Percentiles rank a stretch among this genome's conserved stretches.
Evolutionary conservation across 2,329 filamentous ascomycete genomes (phyloP).

Genomic region (Diaporthe sp.): DNA sequence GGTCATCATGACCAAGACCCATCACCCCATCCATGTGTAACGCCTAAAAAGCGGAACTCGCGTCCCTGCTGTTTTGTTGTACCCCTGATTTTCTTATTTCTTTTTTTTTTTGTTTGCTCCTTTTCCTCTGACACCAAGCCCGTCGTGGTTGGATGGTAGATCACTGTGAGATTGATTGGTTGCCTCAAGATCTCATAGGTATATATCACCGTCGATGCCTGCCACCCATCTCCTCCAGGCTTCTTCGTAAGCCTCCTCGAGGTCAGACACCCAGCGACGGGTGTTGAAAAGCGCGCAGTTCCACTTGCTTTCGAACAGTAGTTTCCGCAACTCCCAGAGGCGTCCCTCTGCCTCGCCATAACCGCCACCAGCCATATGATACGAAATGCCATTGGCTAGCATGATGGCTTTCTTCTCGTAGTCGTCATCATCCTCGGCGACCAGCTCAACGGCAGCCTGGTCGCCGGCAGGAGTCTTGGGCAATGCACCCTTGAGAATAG

Average conservation of each 20-base stretch:
- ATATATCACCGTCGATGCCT: constrained; percentile 93
- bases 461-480: constrained; percentile 79
- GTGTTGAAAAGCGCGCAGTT: constrained; percentile 92
- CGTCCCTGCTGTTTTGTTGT: constrained; percentile 31
- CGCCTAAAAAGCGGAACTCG: constrained; percentile 36
- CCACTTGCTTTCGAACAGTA: constrained; percentile 89
- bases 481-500: constrained; percentile 90
- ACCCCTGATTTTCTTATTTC: background rate
- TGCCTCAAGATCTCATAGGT: constrained; percentile 64
- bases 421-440: constrained; percentile 81
- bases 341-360: constrained; percentile 74
- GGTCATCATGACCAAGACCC: constrained; percentile 3
- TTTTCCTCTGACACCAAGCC: background rate
- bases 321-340: constrained; percentile 81
- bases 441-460: constrained; percentile 79
- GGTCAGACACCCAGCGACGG: constrained; percentile 87
- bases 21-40: constrained; percentile 19
- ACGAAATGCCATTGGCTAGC: constrained; percentile 75
- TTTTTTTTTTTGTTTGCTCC: background rate
- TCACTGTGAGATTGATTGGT: background rate
- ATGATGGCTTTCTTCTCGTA: constrained; percentile 85
- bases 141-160: background rate
- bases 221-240: constrained; percentile 91
- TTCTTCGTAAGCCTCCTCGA: constrained; percentile 89
- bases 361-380: constrained; percentile 60